Percentiles rank a stretch among this genome's conserved stretches.
These are phyloP conservation scores for Hericium rajendrae DNA, from an alignment of 768 basidiomycete species.

Conservation along the genomic window DNA sequence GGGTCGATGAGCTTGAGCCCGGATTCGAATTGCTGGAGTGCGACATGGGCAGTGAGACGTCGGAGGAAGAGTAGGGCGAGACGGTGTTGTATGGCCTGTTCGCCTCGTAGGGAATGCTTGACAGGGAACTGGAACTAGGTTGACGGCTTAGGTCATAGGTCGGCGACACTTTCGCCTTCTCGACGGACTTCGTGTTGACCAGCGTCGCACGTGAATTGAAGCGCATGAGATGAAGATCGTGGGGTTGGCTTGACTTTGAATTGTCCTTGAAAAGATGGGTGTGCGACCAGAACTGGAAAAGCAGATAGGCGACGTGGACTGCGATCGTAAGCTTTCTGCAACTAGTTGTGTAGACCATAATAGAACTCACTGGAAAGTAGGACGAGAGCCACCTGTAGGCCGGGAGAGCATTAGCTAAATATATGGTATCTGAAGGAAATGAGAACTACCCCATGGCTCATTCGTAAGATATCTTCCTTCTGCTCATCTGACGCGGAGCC, in stretches of 20 bases:
- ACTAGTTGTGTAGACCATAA: neutral
- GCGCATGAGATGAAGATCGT: neutral
- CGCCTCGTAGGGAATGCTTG: neutral
- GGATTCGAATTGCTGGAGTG: neutral
- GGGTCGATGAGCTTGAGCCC: neutral
- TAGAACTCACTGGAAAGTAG: constrained; percentile 56
- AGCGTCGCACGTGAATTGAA: constrained; percentile 12
- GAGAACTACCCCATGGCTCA: constrained; percentile 65
- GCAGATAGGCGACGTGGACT: constrained; percentile 64
- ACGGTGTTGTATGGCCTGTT: neutral
- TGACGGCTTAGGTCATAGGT: neutral
- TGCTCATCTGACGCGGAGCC: constrained; percentile 21
- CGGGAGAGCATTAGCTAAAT: neutral
- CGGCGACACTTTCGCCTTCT: neutral
- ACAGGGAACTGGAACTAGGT: neutral
- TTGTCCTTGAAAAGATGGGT: constrained; percentile 51
- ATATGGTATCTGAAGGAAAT: neutral
- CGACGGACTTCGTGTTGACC: neutral
- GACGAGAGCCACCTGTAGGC: constrained; percentile 57
- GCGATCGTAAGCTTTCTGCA: neutral
- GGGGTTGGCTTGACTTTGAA: neutral
- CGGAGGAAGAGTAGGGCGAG: constrained; percentile 7
- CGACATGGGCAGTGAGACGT: constrained; percentile 5
- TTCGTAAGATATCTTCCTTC: constrained; percentile 44
- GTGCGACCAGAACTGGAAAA: constrained; percentile 78